These are phyloP conservation scores for Mycena belliarum DNA, from an alignment of 768 basidiomycete genomes.

Conservation along the genomic window DNA sequence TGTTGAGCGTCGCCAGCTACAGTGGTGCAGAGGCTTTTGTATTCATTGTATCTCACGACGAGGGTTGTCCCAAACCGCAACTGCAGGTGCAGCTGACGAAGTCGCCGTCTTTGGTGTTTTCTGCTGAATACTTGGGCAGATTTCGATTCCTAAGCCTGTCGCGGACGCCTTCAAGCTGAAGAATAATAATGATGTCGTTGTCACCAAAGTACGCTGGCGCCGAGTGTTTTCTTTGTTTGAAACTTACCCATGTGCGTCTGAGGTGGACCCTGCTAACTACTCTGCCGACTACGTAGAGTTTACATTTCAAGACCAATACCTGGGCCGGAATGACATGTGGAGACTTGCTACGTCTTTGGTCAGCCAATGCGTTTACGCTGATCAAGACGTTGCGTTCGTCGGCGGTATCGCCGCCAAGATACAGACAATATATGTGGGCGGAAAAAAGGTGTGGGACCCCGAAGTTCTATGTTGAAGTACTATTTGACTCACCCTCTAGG, in stretches of 20 bases:
- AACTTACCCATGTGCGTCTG: slow-evolving; percentile 29
- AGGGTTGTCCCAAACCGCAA: slow-evolving; percentile 58
- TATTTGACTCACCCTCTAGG: slow-evolving; percentile 32
- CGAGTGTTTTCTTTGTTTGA: too few species aligned
- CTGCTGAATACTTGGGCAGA: slow-evolving; percentile 38
- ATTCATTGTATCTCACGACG: slow-evolving; percentile 69
- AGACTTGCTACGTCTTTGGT: slow-evolving; percentile 80
- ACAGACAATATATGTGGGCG: slow-evolving; percentile 70
- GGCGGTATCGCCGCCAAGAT: slow-evolving; percentile 84
- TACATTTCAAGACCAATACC: slow-evolving; percentile 91
- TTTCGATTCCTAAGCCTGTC: slow-evolving; percentile 72
- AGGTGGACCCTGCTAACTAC: slow-evolving; percentile 41
- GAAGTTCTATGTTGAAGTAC: background rate
- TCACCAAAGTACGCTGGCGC: too few species aligned
- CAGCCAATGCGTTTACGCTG: slow-evolving; percentile 77
- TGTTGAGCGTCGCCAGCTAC: slow-evolving; percentile 55
- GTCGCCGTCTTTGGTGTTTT: background rate
- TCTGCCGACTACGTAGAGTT: slow-evolving; percentile 84
- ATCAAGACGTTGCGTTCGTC: slow-evolving; percentile 85
- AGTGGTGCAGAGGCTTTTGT: slow-evolving; percentile 52
- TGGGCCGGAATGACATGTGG: slow-evolving; percentile 98
- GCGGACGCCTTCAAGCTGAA: slow-evolving; percentile 71
- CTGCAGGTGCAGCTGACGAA: slow-evolving; percentile 50
- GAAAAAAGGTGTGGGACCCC: slow-evolving; percentile 52
- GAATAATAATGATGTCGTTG: slow-evolving; percentile 52